Conservation (phyloP, 140 eudicot species). For the Senecio squalidus region DNA sequence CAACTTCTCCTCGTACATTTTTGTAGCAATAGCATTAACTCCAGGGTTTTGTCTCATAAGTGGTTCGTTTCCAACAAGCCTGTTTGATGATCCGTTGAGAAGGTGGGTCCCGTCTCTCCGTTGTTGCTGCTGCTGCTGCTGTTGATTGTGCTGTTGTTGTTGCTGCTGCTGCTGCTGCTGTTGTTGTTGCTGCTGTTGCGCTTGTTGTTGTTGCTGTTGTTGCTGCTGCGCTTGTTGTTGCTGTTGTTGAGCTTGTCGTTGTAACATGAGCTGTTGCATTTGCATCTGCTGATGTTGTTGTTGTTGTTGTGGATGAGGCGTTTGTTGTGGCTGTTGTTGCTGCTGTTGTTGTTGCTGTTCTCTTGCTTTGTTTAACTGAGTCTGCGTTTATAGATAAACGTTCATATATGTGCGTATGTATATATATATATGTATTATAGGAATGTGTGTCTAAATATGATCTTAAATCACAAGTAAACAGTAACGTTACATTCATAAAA, state of each 20-base stretch:
- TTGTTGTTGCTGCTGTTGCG: slow-evolving; percentile 36
- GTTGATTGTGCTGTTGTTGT: slow-evolving; percentile 55
- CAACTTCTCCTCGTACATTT: slow-evolving; percentile 82
- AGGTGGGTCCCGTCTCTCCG: slow-evolving; percentile 83
- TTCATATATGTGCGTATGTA: background rate
- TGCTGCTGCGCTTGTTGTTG: slow-evolving; percentile 74
- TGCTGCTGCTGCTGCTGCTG: slow-evolving; percentile 70
- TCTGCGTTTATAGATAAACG: slow-evolving; percentile 29
- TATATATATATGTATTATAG: background rate
- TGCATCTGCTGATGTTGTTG: slow-evolving; percentile 72
- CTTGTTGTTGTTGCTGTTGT: slow-evolving; percentile 42
- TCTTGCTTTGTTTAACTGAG: slow-evolving; percentile 81
- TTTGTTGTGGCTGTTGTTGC: slow-evolving; percentile 40
- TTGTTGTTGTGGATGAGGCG: slow-evolving; percentile 47
- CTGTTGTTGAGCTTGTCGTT: slow-evolving; percentile 80
- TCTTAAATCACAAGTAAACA: background rate
- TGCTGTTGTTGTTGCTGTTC: slow-evolving; percentile 87
- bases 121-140: slow-evolving; percentile 67
- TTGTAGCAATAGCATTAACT: slow-evolving; percentile 81
- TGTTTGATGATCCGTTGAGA: slow-evolving; percentile 71
- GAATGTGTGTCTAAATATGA: background rate
- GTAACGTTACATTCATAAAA: too few species aligned
- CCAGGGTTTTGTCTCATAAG: slow-evolving; percentile 79
- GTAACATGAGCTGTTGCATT: slow-evolving; percentile 68
- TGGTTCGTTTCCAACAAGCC: slow-evolving; percentile 77